Percentiles rank a stretch among this genome's conserved stretches.
These are phyloP conservation scores for Aspergillus hortae DNA, from an alignment of 2,329 filamentous ascomycete genomes.

Conservation along the genomic window DNA sequence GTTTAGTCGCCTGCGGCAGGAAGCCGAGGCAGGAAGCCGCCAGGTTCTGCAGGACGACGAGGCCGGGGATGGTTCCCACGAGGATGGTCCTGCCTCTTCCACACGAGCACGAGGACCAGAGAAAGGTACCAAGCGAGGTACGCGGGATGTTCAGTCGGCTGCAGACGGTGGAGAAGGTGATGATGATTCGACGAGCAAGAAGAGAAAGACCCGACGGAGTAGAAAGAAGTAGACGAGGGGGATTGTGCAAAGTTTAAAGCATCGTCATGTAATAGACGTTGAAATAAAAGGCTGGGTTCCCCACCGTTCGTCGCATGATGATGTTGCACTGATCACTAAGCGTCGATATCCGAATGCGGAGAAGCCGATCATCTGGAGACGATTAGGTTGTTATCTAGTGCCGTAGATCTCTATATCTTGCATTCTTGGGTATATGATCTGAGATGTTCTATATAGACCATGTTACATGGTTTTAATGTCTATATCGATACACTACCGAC, in stretches of 20 bases:
- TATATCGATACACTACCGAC: no score
- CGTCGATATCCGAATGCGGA: slow-evolving; percentile 4
- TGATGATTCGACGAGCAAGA: slow-evolving; percentile 19
- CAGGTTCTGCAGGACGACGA: slow-evolving; percentile 9
- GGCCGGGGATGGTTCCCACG: neutral
- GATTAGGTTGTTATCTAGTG: no score
- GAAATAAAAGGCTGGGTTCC: neutral
- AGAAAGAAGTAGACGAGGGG: slow-evolving; percentile 3
- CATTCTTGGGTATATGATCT: no score
- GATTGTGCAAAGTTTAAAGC: neutral
- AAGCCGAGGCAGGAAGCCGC: slow-evolving; percentile 35
- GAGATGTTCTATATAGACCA: no score
- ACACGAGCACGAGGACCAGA: slow-evolving; percentile 7
- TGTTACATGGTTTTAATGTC: no score
- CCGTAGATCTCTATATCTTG: no score
- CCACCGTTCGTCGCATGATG: slow-evolving; percentile 14
- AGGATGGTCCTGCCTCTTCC: slow-evolving; percentile 1
- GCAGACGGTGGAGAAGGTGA: slow-evolving; percentile 5
- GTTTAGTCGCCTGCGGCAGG: slow-evolving; percentile 62
- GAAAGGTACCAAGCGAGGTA: slow-evolving; percentile 14
- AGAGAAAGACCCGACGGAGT: slow-evolving; percentile 19
- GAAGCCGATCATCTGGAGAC: slow-evolving; percentile 5
- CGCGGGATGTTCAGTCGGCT: slow-evolving; percentile 5
- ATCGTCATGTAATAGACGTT: slow-evolving; percentile 5
- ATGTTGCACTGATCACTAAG: slow-evolving; percentile 10